Base-by-base conservation (phyloP, 2,329 filamentous ascomycete species). In the Cladorrhinum sp. region DNA sequence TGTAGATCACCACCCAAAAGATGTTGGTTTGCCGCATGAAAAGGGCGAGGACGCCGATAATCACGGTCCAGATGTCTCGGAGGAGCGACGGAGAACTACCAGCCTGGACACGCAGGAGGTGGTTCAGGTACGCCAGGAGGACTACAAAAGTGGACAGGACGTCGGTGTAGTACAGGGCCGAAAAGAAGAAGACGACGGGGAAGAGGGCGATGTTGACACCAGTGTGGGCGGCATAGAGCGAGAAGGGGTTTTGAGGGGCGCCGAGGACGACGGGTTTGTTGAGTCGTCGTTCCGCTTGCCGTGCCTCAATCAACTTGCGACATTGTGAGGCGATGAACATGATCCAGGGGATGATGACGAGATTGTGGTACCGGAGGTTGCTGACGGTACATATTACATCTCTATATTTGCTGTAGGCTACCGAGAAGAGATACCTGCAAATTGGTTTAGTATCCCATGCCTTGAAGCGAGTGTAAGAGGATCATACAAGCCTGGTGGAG, bases 101-200 rank as follows among this genome's bases (percentile, higher is more conserved):
- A 1, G 55, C 25, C 18, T 73, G 74, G 1, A 82, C 64, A 16
- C 84, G 79, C 23, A 70, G 62, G 3, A 86, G 73, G 62, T 84
- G 82, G 58, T 82, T 78, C 36, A 82, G 77, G 70, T 93, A 95
- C 1, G 86, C 85, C 1, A 85, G 72, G 8, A 97, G 76, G 0
- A 97, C 91, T 1, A 86, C 81, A 7, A 90, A 78, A 0, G 92
- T 90, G 0, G 93, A 96, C 55, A 90, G 81, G 2, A 97, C 83
- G 73, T 99, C 95, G 0, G 95, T 99, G 73, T 99, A 99, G 74
- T 96, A 99, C 7, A 99, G 79, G 0, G 86, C 92, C 0, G 92
- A 95, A 75, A 99, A 99, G 81, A 99, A 99, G 80, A 96, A 97
- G 0, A 99, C 74, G 0, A 93, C 85, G 0, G 95, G 95, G 64